Evolutionary conservation across 306 rosid genomes (phyloP).

Genomic region (Sechiopsis laciniata): DNA sequence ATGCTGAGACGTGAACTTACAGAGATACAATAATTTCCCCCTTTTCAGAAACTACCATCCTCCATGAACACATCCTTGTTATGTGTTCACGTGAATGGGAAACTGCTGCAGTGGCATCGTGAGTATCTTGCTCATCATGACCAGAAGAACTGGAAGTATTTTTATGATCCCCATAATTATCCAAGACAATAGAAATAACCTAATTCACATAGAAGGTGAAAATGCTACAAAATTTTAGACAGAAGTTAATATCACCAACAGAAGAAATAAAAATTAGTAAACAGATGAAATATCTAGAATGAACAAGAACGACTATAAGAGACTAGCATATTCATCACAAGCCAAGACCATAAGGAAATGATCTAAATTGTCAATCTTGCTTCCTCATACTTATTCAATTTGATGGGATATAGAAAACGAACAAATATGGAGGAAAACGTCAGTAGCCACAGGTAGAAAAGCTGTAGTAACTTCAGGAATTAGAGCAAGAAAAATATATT

Average conservation of each 20-base stretch:
- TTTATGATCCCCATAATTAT: slow-evolving; percentile 53
- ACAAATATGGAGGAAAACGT: slow-evolving; percentile 10
- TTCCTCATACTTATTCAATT: slow-evolving; percentile 7
- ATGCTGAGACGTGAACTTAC: slow-evolving; percentile 24
- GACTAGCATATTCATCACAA: not conserved
- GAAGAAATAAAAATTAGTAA: slow-evolving; percentile 47
- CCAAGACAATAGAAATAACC: slow-evolving; percentile 82
- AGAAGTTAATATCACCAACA: not conserved
- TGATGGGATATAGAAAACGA: slow-evolving; percentile 7
- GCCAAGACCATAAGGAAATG: not conserved
- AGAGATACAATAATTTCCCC: slow-evolving; percentile 40
- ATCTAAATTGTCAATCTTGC: slow-evolving; percentile 5
- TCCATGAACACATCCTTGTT: slow-evolving; percentile 51
- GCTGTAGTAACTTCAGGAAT: not conserved
- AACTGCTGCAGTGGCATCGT: slow-evolving; percentile 5
- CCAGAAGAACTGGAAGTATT: slow-evolving; percentile 22
- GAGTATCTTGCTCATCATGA: slow-evolving; percentile 15
- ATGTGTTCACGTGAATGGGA: slow-evolving; percentile 14
- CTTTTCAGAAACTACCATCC: slow-evolving; percentile 40
- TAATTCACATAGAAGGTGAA: slow-evolving; percentile 32
- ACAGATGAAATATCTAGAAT: slow-evolving; percentile 3
- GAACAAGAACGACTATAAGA: not conserved
- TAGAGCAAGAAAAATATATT: not conserved
- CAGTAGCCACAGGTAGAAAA: not conserved
- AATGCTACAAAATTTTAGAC: not conserved